These are phyloP conservation scores for Crataegus laevigata DNA, from an alignment of 306 rosid species.

Conservation along the genomic window DNA sequence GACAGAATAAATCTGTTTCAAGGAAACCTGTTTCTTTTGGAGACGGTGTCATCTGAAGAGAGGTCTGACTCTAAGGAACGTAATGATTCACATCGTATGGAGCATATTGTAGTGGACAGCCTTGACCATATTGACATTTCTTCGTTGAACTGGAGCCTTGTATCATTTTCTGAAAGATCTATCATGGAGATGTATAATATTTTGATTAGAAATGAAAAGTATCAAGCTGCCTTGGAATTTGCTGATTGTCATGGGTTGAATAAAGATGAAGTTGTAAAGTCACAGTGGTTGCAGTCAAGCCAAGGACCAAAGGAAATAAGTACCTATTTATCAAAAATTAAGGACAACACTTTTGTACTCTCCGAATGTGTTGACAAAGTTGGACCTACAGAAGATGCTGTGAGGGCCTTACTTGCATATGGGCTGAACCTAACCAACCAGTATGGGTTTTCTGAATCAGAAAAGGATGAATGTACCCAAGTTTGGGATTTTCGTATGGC, in stretches of 20 bases:
- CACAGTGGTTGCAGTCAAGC: constrained; percentile 89
- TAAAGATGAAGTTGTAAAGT: constrained; percentile 77
- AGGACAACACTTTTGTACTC: constrained; percentile 62
- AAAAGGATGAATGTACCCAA: constrained; percentile 35
- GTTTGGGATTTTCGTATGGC: constrained; percentile 66
- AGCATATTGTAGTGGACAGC: constrained; percentile 49
- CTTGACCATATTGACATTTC: constrained; percentile 50
- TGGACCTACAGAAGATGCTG: constrained; percentile 78
- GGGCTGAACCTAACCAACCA: constrained; percentile 73
- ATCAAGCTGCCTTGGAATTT: constrained; percentile 69
- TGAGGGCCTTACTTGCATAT: constrained; percentile 67
- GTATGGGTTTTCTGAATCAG: constrained; percentile 49
- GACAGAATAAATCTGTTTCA: constrained; percentile 49
- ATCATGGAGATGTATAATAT: constrained; percentile 67
- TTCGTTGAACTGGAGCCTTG: constrained; percentile 62
- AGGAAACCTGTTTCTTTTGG: constrained; percentile 66
- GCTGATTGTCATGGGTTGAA: constrained; percentile 71
- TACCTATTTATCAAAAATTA: constrained; percentile 50
- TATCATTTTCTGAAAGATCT: constrained; percentile 72
- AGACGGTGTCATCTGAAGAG: constrained; percentile 39
- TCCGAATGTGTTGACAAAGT: constrained; percentile 77
- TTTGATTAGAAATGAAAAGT: constrained; percentile 51
- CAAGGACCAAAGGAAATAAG: constrained; percentile 65
- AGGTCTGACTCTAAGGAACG: constrained; percentile 24
- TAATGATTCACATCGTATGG: constrained; percentile 35